These are phyloP conservation scores for Ruellia speciosa DNA, from an alignment of 305 asterid species.

Conservation along the genomic window DNA sequence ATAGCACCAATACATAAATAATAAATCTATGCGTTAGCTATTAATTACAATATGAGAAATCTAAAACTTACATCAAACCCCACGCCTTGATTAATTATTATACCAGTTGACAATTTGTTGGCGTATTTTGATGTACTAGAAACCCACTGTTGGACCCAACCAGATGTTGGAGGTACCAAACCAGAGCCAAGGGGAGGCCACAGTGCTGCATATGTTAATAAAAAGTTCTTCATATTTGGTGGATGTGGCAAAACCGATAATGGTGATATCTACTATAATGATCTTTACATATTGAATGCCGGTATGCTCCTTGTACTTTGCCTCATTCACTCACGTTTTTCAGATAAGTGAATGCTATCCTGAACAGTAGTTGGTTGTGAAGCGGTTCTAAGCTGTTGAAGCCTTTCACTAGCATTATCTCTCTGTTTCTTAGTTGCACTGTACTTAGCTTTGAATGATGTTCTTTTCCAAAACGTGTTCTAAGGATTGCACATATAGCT, in stretches of 20 bases:
- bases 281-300: slow-evolving; percentile 80
- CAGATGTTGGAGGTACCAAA: slow-evolving; percentile 72
- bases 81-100: neutral
- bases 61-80: neutral
- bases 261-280: slow-evolving; percentile 71
- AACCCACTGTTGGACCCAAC: slow-evolving; percentile 66
- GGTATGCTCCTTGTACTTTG: slow-evolving; percentile 34
- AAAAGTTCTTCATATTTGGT: slow-evolving; percentile 86
- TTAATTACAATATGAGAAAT: neutral
- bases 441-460: too few relatives aligned
- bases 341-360: slow-evolving; percentile 1
- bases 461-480: too few relatives aligned
- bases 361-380: too few relatives aligned
- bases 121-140: slow-evolving; percentile 31
- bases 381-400: too few relatives aligned
- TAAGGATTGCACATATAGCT: too few relatives aligned
- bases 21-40: neutral
- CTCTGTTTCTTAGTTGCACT: too few relatives aligned
- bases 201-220: slow-evolving; percentile 86
- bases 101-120: neutral
- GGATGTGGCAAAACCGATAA: slow-evolving; percentile 76
- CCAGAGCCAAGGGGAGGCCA: slow-evolving; percentile 98
- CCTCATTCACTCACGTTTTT: neutral
- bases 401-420: too few relatives aligned
- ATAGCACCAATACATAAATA: neutral